A percentile compares a stretch with the other conserved stretches of the same genome.
These are phyloP conservation scores for Collybia mongolica DNA, from an alignment of 768 basidiomycete genomes.

Conservation along the genomic window DNA sequence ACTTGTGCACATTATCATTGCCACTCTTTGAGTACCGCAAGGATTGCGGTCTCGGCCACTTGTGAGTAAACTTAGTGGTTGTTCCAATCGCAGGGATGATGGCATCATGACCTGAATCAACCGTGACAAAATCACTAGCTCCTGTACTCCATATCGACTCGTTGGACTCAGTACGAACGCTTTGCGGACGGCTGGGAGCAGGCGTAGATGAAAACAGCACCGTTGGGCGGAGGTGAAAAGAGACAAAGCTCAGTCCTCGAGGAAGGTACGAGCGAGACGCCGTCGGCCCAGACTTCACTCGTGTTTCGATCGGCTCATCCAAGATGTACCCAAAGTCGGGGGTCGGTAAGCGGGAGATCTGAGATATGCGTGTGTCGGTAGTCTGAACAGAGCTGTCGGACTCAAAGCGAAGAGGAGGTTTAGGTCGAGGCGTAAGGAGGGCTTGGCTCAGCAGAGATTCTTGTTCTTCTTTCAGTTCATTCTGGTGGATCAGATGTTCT, in stretches of 20 bases:
- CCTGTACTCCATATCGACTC: constrained; percentile 6
- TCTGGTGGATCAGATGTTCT: neutral
- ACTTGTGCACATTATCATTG: neutral
- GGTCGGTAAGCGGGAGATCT: constrained; percentile 15
- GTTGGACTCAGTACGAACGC: constrained; percentile 12
- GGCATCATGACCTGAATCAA: constrained; percentile 23
- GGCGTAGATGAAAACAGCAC: constrained; percentile 4
- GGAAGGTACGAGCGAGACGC: constrained; percentile 10
- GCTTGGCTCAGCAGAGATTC: constrained; percentile 5
- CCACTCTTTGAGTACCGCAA: constrained; percentile 17
- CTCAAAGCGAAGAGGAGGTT: constrained; percentile 5
- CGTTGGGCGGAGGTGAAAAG: constrained; percentile 5
- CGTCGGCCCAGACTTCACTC: neutral
- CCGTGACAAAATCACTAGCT: constrained; percentile 10
- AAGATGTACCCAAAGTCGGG: constrained; percentile 13
- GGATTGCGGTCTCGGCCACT: constrained; percentile 46
- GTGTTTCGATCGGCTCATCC: neutral
- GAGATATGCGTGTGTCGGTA: constrained; percentile 3
- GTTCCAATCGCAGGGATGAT: constrained; percentile 30
- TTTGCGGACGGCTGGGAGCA: constrained; percentile 11
- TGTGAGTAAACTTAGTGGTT: constrained; percentile 46
- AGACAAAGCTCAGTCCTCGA: constrained; percentile 16
- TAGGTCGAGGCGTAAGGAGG: constrained; percentile 15
- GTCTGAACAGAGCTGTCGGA: constrained; percentile 5
- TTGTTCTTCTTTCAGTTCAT: neutral